phyloP scores from a whole-genome alignment of 306 rosid species.

The Amphicarpaea edgeworthii region DNA sequence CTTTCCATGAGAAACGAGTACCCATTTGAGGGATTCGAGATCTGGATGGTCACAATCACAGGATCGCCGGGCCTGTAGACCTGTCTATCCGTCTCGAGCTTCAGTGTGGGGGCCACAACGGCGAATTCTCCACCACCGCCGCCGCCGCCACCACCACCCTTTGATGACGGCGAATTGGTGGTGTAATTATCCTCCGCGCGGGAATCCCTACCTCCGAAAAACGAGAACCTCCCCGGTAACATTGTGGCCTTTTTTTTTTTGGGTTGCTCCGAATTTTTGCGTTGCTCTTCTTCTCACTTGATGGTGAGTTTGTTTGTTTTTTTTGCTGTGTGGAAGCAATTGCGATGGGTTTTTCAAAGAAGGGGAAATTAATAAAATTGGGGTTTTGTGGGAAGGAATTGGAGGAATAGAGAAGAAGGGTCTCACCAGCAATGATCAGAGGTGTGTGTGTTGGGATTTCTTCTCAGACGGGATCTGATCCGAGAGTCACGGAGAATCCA shows the following conservation, averaged over 20 bases:
- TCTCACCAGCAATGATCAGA: conserved; percentile 41
- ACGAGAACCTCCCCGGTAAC: conserved; percentile 68
- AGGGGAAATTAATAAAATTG: conserved; percentile 3
- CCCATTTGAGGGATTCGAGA: conserved; percentile 60
- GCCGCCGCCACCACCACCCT: conserved; percentile 50
- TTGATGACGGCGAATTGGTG: neutral
- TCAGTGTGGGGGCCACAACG: conserved; percentile 65
- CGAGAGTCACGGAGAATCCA: conserved; percentile 33
- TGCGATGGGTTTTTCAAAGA: neutral
- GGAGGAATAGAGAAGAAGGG: conserved; percentile 24
- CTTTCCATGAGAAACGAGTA: conserved; percentile 79
- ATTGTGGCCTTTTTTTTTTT: too few species aligned
- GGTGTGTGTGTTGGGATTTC: neutral
- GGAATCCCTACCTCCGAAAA: conserved; percentile 64
- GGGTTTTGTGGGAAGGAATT: neutral
- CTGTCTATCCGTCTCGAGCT: conserved; percentile 77
- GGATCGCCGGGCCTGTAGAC: conserved; percentile 95
- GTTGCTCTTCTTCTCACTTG: too few species aligned
- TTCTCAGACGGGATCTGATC: conserved; percentile 47
- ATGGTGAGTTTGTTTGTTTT: too few species aligned
- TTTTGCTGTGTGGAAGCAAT: neutral
- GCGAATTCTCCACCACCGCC: conserved; percentile 46
- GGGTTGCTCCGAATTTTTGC: too few species aligned
- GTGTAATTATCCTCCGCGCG: conserved; percentile 18
- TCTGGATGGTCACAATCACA: conserved; percentile 72